These are phyloP conservation scores for Ampelomyces quisqualis DNA, from an alignment of 2,329 filamentous ascomycete genomes.

Conservation along the genomic window DNA sequence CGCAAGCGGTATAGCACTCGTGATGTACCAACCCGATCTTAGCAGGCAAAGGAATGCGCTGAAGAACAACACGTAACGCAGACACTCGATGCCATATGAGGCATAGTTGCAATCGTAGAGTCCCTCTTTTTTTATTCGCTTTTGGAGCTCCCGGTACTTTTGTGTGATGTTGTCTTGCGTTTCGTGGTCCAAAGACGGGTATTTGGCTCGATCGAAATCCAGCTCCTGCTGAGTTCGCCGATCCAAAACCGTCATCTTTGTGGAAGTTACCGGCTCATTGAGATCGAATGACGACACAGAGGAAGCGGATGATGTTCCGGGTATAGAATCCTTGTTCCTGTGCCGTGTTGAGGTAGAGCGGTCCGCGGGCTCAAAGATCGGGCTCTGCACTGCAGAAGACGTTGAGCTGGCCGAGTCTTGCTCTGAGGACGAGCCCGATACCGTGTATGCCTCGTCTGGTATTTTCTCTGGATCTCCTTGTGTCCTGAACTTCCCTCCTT, in stretches of 20 bases:
- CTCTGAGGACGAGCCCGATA: constrained; percentile 22
- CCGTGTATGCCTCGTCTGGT: constrained; percentile 39
- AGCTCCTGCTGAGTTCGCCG: constrained; percentile 73
- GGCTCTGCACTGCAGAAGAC: constrained; percentile 59
- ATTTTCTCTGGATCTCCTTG: constrained; percentile 44
- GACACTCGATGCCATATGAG: constrained; percentile 72
- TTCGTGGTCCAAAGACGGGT: constrained; percentile 71
- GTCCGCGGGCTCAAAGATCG: constrained; percentile 59
- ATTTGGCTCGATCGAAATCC: constrained; percentile 72
- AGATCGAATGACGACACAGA: constrained; percentile 58
- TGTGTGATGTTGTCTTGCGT: constrained; percentile 74
- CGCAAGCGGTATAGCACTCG: constrained; percentile 74
- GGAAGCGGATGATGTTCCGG: constrained; percentile 56
- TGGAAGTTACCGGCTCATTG: constrained; percentile 38
- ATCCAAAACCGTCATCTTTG: constrained; percentile 66
- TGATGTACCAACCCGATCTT: constrained; percentile 47
- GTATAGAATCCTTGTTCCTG: constrained; percentile 38
- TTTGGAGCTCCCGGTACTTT: constrained; percentile 78
- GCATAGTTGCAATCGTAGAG: constrained; percentile 83
- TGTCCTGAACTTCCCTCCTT: constrained; percentile 75
- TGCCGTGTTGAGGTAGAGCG: constrained; percentile 40
- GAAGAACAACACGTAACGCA: constrained; percentile 71
- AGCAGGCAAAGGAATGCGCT: constrained; percentile 57
- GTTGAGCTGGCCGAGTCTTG: constrained; percentile 34
- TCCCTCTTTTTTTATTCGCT: constrained; percentile 69